phyloP scores from a whole-genome alignment of 305 asterid genomes.

The Fraxinus sp. region DNA sequence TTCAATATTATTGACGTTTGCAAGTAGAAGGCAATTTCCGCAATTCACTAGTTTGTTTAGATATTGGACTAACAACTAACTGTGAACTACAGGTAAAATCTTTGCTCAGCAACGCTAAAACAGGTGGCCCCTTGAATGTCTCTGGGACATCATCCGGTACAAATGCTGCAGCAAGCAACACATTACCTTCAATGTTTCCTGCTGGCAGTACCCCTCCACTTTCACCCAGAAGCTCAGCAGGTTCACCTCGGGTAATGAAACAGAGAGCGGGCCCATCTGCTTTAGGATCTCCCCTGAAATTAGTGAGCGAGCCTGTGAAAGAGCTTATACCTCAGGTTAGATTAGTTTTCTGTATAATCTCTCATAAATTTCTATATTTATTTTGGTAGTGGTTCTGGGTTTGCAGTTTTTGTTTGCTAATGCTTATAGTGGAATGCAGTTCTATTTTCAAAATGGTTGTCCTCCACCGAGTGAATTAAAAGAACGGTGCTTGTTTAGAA shows the following conservation, averaged over 20 bases:
- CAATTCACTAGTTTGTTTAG: not conserved
- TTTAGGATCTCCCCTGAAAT: conserved; percentile 48
- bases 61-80: conserved; percentile 7
- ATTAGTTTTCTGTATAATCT: not conserved
- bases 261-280: conserved; percentile 49
- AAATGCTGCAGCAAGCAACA: conserved; percentile 59
- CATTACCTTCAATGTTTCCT: conserved; percentile 94
- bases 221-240: conserved; percentile 74
- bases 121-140: conserved; percentile 60
- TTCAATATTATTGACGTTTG: conserved; percentile 15
- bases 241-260: conserved; percentile 44
- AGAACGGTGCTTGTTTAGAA: conserved; percentile 90
- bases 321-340: conserved; percentile 51
- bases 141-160: conserved; percentile 66
- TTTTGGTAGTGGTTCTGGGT: not conserved
- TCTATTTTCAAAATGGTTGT: conserved; percentile 86
- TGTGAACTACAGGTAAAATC: conserved; percentile 67
- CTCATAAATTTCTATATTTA: not conserved
- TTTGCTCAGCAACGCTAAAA: conserved; percentile 71
- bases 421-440: conserved; percentile 47
- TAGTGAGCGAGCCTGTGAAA: conserved; percentile 46
- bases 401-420: not conserved
- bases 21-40: conserved; percentile 1
- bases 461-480: conserved; percentile 91
- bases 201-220: conserved; percentile 99